Evolutionary conservation across 257 asterid species (phyloP).

Genomic region (Pogostemon cablin): DNA sequence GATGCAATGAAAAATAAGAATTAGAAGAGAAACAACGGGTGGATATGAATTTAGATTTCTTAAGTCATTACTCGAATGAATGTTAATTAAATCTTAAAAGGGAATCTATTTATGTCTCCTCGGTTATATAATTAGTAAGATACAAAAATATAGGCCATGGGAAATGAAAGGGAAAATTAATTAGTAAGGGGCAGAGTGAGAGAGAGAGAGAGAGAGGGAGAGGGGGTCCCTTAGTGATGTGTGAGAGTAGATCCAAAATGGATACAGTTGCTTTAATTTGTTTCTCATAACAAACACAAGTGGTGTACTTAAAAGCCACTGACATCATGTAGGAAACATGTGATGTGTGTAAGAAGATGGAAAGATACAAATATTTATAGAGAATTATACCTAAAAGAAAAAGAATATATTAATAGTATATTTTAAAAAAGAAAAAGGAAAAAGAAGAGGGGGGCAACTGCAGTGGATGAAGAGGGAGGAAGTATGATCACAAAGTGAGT

Average conservation of each 20-base stretch:
- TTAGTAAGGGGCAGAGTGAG: too few species aligned
- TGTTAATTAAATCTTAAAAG: too few species aligned
- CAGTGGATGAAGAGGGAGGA: slow-evolving; percentile 36
- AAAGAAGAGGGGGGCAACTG: slow-evolving; percentile 28
- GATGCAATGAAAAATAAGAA: too few species aligned
- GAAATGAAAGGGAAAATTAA: too few species aligned
- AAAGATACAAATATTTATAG: slow-evolving; percentile 10
- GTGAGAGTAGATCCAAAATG: slow-evolving; percentile 9
- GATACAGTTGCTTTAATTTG: not conserved
- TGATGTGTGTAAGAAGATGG: slow-evolving; percentile 36
- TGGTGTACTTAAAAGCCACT: slow-evolving; percentile 28
- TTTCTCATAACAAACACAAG: slow-evolving; percentile 11
- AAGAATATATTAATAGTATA: not conserved
- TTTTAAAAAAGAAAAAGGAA: too few species aligned
- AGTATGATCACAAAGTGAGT: slow-evolving; percentile 34
- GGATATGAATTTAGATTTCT: too few species aligned
- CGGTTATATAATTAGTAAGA: too few species aligned
- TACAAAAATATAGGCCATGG: too few species aligned
- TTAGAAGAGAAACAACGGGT: too few species aligned
- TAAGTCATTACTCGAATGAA: too few species aligned
- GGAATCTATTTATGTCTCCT: too few species aligned
- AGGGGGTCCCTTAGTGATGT: not conserved
- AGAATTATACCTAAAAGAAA: not conserved
- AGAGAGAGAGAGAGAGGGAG: not conserved
- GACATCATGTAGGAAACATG: slow-evolving; percentile 49